Percentiles rank a stretch among this genome's conserved stretches.
Conservation (phyloP, 2,329 filamentous ascomycete species). For the Pseudopithomyces chartarum region DNA sequence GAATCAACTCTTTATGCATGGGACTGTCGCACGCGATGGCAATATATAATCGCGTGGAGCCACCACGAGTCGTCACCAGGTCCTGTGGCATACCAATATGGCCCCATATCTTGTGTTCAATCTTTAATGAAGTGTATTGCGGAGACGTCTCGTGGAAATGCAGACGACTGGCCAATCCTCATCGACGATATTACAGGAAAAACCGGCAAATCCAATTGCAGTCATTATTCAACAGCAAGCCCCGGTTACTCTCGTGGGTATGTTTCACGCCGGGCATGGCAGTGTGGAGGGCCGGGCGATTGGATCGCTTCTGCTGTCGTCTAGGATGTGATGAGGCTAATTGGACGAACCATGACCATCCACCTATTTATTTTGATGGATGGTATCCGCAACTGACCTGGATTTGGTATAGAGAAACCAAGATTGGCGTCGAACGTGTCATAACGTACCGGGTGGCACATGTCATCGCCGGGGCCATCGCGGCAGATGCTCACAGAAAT, state of each 20-base stretch:
- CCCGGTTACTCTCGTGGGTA: slow-evolving; percentile 19
- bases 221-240: slow-evolving; percentile 19
- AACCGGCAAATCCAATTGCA: slow-evolving; percentile 20
- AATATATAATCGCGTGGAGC: slow-evolving; percentile 14
- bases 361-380: slow-evolving; percentile 32
- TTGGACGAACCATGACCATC: slow-evolving; percentile 13
- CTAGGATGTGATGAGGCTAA: slow-evolving; percentile 19
- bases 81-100: slow-evolving; percentile 24
- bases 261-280: slow-evolving; percentile 33
- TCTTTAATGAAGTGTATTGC: slow-evolving; percentile 30
- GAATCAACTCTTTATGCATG: slow-evolving; percentile 27
- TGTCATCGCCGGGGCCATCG: slow-evolving; percentile 1
- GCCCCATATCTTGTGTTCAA: slow-evolving; percentile 26
- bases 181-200: slow-evolving; percentile 22
- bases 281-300: slow-evolving; percentile 16
- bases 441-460: slow-evolving; percentile 11
- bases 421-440: slow-evolving; percentile 14
- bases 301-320: slow-evolving; percentile 16
- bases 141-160: slow-evolving; percentile 13
- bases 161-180: slow-evolving; percentile 29
- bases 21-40: slow-evolving; percentile 12
- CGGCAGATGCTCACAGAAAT: slow-evolving; percentile 9
- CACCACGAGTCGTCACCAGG: slow-evolving; percentile 16
- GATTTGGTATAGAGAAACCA: slow-evolving; percentile 19
- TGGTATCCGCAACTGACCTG: slow-evolving; percentile 22